These are phyloP conservation scores for Claviceps fusiformis DNA, from an alignment of 2,329 filamentous ascomycete species.

Conservation along the genomic window DNA sequence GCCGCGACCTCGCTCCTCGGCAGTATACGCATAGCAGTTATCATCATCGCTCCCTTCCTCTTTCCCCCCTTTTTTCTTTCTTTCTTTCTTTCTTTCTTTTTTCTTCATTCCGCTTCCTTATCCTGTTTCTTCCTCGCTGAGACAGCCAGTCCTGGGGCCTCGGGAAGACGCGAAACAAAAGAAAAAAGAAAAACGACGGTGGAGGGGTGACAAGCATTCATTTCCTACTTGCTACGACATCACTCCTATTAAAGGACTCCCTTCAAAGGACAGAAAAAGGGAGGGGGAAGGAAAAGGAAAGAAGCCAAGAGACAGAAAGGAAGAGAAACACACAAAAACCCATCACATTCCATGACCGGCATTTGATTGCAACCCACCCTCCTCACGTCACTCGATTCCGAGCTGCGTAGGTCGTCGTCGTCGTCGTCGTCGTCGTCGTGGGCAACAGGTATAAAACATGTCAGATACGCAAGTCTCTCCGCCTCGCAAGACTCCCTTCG, in stretches of 20 bases:
- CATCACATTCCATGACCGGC: neutral
- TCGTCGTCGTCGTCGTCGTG: no score
- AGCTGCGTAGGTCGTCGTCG: no score
- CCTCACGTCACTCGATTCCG: neutral
- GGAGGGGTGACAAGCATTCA: neutral
- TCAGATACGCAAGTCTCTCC: neutral
- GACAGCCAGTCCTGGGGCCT: neutral
- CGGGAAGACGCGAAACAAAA: neutral
- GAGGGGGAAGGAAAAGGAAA: no score
- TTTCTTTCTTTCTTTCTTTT: no score
- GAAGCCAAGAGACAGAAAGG: neutral
- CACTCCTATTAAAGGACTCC: neutral
- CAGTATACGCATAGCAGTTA: neutral
- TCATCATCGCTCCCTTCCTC: neutral
- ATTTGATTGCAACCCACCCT: neutral
- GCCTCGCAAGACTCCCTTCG: conserved; percentile 41
- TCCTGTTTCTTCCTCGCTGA: neutral
- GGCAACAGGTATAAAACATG: neutral
- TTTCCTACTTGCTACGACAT: neutral
- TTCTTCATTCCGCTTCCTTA: neutral
- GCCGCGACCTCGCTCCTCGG: neutral
- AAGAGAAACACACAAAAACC: neutral
- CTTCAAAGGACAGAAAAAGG: no score
- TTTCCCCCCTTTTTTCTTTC: no score
- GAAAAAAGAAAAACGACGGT: neutral